Percentiles rank a stretch among this genome's conserved stretches.
Conservation (phyloP, 805 yeast genomes). For the Metschnikowia anglica region DNA sequence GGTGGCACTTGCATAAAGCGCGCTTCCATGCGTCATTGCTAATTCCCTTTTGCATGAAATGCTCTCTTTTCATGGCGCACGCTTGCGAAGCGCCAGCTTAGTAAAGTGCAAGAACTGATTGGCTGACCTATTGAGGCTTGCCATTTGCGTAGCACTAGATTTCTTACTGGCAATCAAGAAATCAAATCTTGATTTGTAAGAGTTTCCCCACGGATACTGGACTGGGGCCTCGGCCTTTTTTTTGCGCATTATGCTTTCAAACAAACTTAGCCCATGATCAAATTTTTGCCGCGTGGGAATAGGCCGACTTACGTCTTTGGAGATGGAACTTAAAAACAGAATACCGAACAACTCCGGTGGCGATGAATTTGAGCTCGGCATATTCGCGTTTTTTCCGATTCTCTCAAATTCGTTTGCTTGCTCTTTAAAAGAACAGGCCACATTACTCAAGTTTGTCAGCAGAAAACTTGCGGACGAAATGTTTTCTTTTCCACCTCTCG, state of each 20-base stretch:
- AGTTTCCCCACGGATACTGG: background rate
- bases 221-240: background rate
- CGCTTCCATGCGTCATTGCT: conserved; percentile 7
- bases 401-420: too few relatives aligned
- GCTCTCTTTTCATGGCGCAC: background rate
- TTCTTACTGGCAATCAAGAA: background rate
- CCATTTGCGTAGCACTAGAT: background rate
- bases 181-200: background rate
- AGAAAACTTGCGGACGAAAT: too few relatives aligned
- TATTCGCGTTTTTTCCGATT: background rate
- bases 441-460: too few relatives aligned
- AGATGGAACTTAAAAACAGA: conserved; percentile 1
- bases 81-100: conserved; percentile 2
- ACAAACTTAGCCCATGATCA: conserved; percentile 1
- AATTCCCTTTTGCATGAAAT: conserved; percentile 1
- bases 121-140: background rate
- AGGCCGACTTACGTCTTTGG: conserved; percentile 9
- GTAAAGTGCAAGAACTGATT: background rate
- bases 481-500: background rate
- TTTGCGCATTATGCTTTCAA: conserved; percentile 3
- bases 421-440: too few relatives aligned
- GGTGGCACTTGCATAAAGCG: conserved; percentile 4
- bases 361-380: background rate
- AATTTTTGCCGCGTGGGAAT: conserved; percentile 7
- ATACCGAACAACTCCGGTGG: background rate